These are phyloP conservation scores for Leucosporidium yakuticum DNA, from an alignment of 768 basidiomycete species.

Conservation along the genomic window DNA sequence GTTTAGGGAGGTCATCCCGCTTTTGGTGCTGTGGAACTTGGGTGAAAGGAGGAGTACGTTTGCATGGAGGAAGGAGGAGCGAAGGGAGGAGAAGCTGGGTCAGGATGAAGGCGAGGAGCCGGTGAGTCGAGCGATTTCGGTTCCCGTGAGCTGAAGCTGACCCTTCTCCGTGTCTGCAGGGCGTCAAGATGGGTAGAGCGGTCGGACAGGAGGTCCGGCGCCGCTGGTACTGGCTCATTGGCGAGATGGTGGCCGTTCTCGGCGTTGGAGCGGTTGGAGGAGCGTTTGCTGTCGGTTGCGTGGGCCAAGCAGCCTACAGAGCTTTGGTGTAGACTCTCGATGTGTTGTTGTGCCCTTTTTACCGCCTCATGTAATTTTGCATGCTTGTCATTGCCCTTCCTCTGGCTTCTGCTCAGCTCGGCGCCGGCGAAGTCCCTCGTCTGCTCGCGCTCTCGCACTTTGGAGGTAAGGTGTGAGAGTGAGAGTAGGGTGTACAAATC, in stretches of 20 bases:
- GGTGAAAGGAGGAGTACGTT: constrained; percentile 40
- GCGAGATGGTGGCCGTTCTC: constrained; percentile 36
- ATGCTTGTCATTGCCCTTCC: too few relatives aligned
- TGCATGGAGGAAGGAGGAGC: constrained; percentile 30
- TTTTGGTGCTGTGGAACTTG: constrained; percentile 41
- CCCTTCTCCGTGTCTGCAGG: background rate
- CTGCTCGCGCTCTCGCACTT: too few relatives aligned
- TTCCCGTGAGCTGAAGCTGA: background rate
- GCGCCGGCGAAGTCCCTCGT: too few relatives aligned
- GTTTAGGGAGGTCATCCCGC: constrained; percentile 34
- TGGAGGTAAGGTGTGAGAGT: too few relatives aligned
- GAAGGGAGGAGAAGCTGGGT: constrained; percentile 29
- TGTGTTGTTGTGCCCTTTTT: too few relatives aligned
- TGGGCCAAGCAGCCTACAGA: too few relatives aligned
- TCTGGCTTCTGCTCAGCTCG: too few relatives aligned
- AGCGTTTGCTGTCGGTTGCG: too few relatives aligned
- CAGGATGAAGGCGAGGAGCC: constrained; percentile 25
- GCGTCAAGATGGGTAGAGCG: constrained; percentile 33
- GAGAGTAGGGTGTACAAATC: too few relatives aligned
- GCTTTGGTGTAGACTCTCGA: too few relatives aligned
- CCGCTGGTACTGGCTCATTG: constrained; percentile 36
- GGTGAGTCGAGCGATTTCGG: constrained; percentile 4
- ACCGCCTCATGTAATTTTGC: too few relatives aligned
- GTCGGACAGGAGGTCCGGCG: constrained; percentile 20
- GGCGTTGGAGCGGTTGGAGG: background rate